These are phyloP conservation scores for Furcasterigmium sp. DNA, from an alignment of 2,329 filamentous ascomycete genomes.

Conservation along the genomic window DNA sequence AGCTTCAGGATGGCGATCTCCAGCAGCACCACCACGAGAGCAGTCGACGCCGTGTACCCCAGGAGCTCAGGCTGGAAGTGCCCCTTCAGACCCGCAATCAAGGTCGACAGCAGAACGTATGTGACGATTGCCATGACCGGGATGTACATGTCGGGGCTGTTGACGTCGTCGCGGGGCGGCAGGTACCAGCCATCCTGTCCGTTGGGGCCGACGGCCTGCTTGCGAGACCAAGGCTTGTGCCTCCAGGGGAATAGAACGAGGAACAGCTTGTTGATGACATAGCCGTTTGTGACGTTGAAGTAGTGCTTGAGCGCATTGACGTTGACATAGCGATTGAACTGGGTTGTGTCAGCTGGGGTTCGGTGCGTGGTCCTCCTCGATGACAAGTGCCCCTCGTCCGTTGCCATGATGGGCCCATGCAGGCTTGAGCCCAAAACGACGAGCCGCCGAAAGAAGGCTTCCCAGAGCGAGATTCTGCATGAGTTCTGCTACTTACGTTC, in stretches of 20 bases:
- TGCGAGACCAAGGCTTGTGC: slow-evolving; percentile 94
- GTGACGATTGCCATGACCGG: slow-evolving; percentile 97
- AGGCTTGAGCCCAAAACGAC: too few species aligned
- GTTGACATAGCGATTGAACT: slow-evolving; percentile 73
- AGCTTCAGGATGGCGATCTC: slow-evolving; percentile 90
- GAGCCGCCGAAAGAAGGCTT: too few species aligned
- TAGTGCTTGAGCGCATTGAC: slow-evolving; percentile 94
- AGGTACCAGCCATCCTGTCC: slow-evolving; percentile 75
- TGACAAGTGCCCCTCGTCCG: too few species aligned
- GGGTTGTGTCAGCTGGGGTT: slow-evolving; percentile 6
- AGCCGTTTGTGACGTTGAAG: slow-evolving; percentile 98
- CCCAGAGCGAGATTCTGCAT: too few species aligned
- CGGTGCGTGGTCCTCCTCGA: slow-evolving; percentile 6
- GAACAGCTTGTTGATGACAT: slow-evolving; percentile 88
- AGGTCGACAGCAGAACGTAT: slow-evolving; percentile 89
- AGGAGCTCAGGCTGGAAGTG: slow-evolving; percentile 92
- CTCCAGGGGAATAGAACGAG: slow-evolving; percentile 96
- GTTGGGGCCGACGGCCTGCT: slow-evolving; percentile 68
- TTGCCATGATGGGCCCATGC: too few species aligned
- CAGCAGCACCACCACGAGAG: slow-evolving; percentile 74
- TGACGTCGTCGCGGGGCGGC: slow-evolving; percentile 89
- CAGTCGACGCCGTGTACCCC: slow-evolving; percentile 81
- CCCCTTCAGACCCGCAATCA: slow-evolving; percentile 83
- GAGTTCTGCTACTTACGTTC: slow-evolving; percentile 57
- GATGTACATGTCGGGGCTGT: slow-evolving; percentile 99